Evolutionary conservation across 352 stramenopile species (phyloP).

Genomic region (Pythium chondricola): DNA sequence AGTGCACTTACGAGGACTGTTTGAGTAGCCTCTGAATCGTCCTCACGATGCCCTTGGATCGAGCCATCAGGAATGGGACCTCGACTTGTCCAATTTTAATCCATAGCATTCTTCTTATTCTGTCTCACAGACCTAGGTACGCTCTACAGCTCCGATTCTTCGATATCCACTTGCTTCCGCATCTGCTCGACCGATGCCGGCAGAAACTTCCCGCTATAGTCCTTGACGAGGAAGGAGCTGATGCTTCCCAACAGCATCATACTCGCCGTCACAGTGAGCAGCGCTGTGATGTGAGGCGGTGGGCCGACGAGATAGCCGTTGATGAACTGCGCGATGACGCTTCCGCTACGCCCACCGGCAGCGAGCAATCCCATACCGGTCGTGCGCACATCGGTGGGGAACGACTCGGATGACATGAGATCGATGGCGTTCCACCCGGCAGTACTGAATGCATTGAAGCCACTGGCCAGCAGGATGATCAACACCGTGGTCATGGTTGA

Average conservation of each 20-base stretch:
- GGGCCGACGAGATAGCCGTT: constrained; percentile 81
- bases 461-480: constrained; percentile 80
- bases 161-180: constrained; percentile 19
- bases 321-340: constrained; percentile 89
- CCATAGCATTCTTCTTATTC: constrained; percentile 13
- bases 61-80: constrained; percentile 48
- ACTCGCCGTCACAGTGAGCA: constrained; percentile 69
- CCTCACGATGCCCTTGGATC: no score
- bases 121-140: no score
- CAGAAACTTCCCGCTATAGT: constrained; percentile 51
- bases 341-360: constrained; percentile 73
- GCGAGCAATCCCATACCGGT: constrained; percentile 88
- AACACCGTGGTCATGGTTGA: constrained; percentile 18
- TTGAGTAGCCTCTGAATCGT: no score
- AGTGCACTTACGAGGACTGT: no score
- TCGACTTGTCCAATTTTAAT: constrained; percentile 68
- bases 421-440: constrained; percentile 90
- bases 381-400: constrained; percentile 85
- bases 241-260: constrained; percentile 76
- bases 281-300: constrained; percentile 61
- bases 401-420: constrained; percentile 87
- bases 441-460: constrained; percentile 91
- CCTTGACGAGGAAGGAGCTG: constrained; percentile 47
- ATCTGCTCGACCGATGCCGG: constrained; percentile 57
- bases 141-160: no score